phyloP scores from a whole-genome alignment of 2,329 filamentous ascomycete genomes.

The Xylariaceae sp. region DNA sequence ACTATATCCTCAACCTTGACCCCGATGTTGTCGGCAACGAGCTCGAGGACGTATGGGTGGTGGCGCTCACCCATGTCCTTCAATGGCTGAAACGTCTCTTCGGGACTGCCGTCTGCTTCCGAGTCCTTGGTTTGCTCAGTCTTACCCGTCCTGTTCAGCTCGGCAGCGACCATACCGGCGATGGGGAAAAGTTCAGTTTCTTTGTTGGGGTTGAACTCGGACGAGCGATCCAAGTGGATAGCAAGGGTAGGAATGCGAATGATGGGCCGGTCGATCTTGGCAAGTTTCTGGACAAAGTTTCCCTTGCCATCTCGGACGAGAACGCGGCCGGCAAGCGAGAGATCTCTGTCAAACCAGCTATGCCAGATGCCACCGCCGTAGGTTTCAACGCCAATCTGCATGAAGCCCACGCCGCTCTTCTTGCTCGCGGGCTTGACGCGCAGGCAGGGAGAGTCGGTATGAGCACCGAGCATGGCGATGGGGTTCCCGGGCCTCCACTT shows the following conservation, averaged over 20 bases:
- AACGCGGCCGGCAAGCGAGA: slow-evolving; percentile 84
- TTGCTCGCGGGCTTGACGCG: slow-evolving; percentile 94
- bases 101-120: slow-evolving; percentile 36
- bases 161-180: slow-evolving; percentile 78
- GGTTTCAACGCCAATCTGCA: slow-evolving; percentile 94
- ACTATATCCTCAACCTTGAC: slow-evolving; percentile 69
- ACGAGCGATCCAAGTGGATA: slow-evolving; percentile 85
- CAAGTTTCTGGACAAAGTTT: slow-evolving; percentile 75
- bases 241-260: slow-evolving; percentile 90
- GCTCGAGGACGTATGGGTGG: slow-evolving; percentile 80
- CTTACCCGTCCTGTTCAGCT: slow-evolving; percentile 74
- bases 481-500: slow-evolving; percentile 91
- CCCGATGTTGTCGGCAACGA: slow-evolving; percentile 77
- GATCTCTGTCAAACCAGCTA: slow-evolving; percentile 95
- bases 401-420: slow-evolving; percentile 78
- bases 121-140: slow-evolving; percentile 39
- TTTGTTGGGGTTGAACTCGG: slow-evolving; percentile 92
- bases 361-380: slow-evolving; percentile 98
- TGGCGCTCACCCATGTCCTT: slow-evolving; percentile 78
- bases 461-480: slow-evolving; percentile 88
- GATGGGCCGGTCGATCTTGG: slow-evolving; percentile 88
- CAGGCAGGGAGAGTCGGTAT: slow-evolving; percentile 91
- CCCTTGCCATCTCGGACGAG: slow-evolving; percentile 74
- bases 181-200: slow-evolving; percentile 96
- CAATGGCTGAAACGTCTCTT: slow-evolving; percentile 67